phyloP scores from a whole-genome alignment of 176 grass and related monocot species.

The Musa itinerans region DNA sequence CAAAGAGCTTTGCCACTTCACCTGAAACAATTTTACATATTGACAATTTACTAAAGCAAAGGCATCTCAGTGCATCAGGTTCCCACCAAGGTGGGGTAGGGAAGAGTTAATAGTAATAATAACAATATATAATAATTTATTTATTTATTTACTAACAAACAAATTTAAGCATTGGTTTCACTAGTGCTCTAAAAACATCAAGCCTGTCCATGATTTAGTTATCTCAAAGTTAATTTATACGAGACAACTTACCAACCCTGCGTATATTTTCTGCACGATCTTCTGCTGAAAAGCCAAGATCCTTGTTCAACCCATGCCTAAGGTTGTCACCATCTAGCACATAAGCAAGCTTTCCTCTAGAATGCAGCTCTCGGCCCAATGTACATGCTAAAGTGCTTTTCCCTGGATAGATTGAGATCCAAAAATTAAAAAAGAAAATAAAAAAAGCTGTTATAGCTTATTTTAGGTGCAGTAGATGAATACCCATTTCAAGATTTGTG shows the following conservation, averaged over 20 bases:
- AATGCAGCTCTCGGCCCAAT: constrained; percentile 62
- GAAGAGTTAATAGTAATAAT: too few species aligned
- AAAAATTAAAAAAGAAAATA: neutral
- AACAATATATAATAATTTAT: too few species aligned
- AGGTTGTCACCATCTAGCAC: constrained; percentile 94
- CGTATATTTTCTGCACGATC: constrained; percentile 91
- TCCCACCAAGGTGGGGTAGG: too few species aligned
- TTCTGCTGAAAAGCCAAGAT: constrained; percentile 82
- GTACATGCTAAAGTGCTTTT: constrained; percentile 96
- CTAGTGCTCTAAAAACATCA: too few species aligned
- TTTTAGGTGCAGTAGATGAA: neutral
- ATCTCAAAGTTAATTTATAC: neutral
- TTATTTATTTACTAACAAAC: too few species aligned
- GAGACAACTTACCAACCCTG: constrained; percentile 48
- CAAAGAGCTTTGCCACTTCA: constrained; percentile 89
- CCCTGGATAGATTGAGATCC: constrained; percentile 25
- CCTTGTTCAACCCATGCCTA: constrained; percentile 85
- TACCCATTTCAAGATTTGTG: neutral
- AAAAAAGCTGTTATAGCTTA: neutral
- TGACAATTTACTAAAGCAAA: too few species aligned
- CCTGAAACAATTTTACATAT: constrained; percentile 31
- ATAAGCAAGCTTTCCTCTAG: constrained; percentile 74
- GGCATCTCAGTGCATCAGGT: too few species aligned
- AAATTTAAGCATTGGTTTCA: too few species aligned
- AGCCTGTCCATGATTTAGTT: neutral